Percentiles rank a stretch among this genome's conserved stretches.
phyloP scores from a whole-genome alignment of 768 basidiomycete species.

The Tephrocybe sp. region DNA sequence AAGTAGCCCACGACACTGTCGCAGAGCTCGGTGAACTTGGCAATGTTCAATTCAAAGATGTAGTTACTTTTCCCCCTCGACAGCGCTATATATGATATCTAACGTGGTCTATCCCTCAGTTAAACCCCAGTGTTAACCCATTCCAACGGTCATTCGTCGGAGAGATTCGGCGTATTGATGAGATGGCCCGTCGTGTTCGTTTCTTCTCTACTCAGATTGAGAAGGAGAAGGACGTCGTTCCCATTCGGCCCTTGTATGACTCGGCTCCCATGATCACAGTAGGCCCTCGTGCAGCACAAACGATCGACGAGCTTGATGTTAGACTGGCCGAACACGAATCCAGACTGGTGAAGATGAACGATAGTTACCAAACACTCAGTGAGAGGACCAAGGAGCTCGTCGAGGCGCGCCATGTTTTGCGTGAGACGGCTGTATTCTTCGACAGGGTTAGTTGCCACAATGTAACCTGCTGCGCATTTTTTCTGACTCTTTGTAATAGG shows the following conservation, averaged over 20 bases:
- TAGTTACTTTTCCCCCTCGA: constrained; percentile 25
- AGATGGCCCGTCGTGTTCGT: constrained; percentile 91
- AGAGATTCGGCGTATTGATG: constrained; percentile 92
- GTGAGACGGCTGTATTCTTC: constrained; percentile 96
- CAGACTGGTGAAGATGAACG: constrained; percentile 86
- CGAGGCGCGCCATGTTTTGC: constrained; percentile 91
- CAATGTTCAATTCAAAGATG: constrained; percentile 96
- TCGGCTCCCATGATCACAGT: constrained; percentile 84
- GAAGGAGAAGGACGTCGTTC: constrained; percentile 79
- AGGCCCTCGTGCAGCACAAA: constrained; percentile 90
- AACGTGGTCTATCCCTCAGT: constrained; percentile 39
- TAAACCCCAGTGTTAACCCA: constrained; percentile 92
- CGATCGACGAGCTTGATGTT: constrained; percentile 89
- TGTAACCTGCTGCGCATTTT: not conserved
- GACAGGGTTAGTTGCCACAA: constrained; percentile 54
- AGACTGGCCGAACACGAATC: constrained; percentile 85
- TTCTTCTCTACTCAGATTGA: constrained; percentile 87
- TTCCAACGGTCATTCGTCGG: constrained; percentile 98
- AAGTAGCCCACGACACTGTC: constrained; percentile 96
- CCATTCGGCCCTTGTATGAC: constrained; percentile 82
- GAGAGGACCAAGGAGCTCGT: constrained; percentile 83
- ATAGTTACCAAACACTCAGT: constrained; percentile 84
- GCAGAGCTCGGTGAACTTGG: constrained; percentile 94
- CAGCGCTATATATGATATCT: not conserved
- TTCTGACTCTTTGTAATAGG: constrained; percentile 41